Evolutionary conservation across 2,329 filamentous ascomycete genomes (phyloP).

Genomic region (Metarhizium sp.): DNA sequence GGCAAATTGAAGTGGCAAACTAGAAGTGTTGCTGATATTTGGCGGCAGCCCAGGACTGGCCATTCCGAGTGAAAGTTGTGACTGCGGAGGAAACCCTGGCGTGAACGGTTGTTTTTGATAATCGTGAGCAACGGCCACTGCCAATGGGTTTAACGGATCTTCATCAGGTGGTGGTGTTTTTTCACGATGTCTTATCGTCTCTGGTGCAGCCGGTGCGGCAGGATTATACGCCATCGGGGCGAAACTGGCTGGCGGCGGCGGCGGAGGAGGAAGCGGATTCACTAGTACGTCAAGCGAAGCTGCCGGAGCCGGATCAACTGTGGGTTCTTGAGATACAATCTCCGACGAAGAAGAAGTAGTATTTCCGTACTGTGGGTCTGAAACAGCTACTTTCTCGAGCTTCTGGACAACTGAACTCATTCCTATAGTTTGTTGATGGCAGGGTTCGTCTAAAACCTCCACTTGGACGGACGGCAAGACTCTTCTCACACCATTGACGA

Average conservation of each 20-base stretch:
- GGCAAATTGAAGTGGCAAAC: slow-evolving; percentile 32
- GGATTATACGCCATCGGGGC: slow-evolving; percentile 69
- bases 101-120: slow-evolving; percentile 44
- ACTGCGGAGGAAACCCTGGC: slow-evolving; percentile 39
- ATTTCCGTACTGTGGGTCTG: slow-evolving; percentile 40
- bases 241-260: slow-evolving; percentile 33
- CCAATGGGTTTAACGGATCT: slow-evolving; percentile 45
- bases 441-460: slow-evolving; percentile 56
- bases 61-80: slow-evolving; percentile 31
- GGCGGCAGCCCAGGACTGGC: slow-evolving; percentile 27
- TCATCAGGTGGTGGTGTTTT: slow-evolving; percentile 74
- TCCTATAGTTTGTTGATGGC: slow-evolving; percentile 33
- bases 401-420: slow-evolving; percentile 65
- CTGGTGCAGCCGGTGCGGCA: slow-evolving; percentile 65
- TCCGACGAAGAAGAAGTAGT: slow-evolving; percentile 8
- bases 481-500: slow-evolving; percentile 58
- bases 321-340: slow-evolving; percentile 10
- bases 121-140: slow-evolving; percentile 48
- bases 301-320: slow-evolving; percentile 5
- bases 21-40: background rate
- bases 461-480: slow-evolving; percentile 53
- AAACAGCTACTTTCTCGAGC: slow-evolving; percentile 62
- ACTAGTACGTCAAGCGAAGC: background rate
- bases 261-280: slow-evolving; percentile 20
- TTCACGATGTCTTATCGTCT: slow-evolving; percentile 62